Evolutionary conservation across 306 rosid species (phyloP), one percentile per base, ranked within the genome.

Genomic region (Prunus kanzakura): DNA sequence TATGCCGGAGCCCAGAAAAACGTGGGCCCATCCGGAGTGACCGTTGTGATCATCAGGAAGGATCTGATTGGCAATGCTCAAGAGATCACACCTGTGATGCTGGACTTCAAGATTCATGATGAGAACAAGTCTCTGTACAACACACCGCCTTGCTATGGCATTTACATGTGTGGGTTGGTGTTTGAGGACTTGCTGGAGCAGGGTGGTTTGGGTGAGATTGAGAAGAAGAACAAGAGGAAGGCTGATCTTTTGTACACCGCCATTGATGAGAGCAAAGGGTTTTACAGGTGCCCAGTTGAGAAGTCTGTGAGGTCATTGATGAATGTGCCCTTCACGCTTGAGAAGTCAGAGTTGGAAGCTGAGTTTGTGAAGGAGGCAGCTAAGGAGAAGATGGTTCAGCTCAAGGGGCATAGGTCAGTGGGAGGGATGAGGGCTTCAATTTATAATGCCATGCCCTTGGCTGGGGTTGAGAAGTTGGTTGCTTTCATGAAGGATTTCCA

Each of bases 381-480:
- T 0, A 86, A 88, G 83, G 93, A 95, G 79, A 88, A 84, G 77
- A 95, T 95, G 99, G 82, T 95, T 64, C 97, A 95, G 87, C 99
- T 95, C 16, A 95, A 95, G 87, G 97, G 99, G 4, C 99, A 95
- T 61, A 88, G 97, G 72, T 92, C 97, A 0, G 97, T 95, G 64
- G 99, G 99, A 60, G 99, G 99, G 0, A 92, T 95, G 96, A 82
- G 97, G 69, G 99, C 99, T 71, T 95, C 99, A 0, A 95, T 95
- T 43, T 95, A 95, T 79, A 95, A 95, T 79, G 99, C 99, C 7
- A 92, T 95, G 99, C 93, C 99, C 45, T 84, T 92, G 85, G 92
- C 99, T 81, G 99, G 99, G 14, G 97, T 92, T 78, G 93, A 95
- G 72, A 95, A 89, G 83, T 82, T 95, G 89, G 96, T 95, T 29